Evolutionary conservation across 305 asterid species (phyloP).

Genomic region (Rubia balearica): DNA sequence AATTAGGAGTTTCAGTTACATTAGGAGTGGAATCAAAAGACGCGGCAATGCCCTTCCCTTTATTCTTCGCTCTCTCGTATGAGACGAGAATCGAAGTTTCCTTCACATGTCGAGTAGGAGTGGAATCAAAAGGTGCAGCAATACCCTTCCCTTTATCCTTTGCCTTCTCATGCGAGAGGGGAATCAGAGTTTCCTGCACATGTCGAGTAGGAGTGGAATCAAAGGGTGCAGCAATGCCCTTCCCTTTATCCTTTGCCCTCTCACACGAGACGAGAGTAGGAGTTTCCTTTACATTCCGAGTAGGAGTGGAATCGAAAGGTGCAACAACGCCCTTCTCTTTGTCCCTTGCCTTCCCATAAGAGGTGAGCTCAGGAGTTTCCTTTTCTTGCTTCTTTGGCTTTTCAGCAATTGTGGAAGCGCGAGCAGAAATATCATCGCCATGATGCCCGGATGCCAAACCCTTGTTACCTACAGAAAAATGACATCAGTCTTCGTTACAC

Average conservation of each 20-base stretch:
- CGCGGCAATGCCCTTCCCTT: conserved; percentile 21
- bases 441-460: conserved; percentile 8
- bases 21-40: conserved; percentile 20
- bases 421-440: conserved; percentile 15
- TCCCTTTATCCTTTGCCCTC: conserved; percentile 1
- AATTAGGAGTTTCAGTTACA: neutral
- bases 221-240: no score
- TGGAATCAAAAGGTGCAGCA: conserved; percentile 21
- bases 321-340: no score
- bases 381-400: conserved; percentile 20
- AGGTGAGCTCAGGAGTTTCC: conserved; percentile 15
- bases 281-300: no score
- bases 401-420: conserved; percentile 18
- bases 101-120: conserved; percentile 18
- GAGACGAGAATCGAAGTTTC: conserved; percentile 3
- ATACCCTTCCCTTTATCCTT: conserved; percentile 23
- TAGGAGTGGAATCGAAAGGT: no score
- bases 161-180: conserved; percentile 11
- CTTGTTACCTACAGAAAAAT: conserved; percentile 13
- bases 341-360: conserved; percentile 16
- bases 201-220: neutral
- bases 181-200: neutral
- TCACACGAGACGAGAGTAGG: neutral
- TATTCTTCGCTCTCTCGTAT: conserved; percentile 23
- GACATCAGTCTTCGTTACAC: conserved; percentile 7